These are phyloP conservation scores for Hypomyces rosellus DNA, from an alignment of 2,329 filamentous ascomycete genomes.

Conservation along the genomic window DNA sequence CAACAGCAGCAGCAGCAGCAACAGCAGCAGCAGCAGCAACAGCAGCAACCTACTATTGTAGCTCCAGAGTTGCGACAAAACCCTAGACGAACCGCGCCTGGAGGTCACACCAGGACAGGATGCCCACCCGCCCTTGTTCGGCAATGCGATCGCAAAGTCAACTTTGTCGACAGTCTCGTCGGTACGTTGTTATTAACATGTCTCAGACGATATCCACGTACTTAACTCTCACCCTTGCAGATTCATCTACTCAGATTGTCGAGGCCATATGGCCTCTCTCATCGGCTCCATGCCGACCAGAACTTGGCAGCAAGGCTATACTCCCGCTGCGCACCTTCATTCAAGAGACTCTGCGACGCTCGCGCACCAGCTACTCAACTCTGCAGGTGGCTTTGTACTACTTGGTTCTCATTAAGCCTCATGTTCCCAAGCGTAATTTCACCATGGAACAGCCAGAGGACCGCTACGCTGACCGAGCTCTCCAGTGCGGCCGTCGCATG, in stretches of 20 bases:
- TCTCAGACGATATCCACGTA: conserved; percentile 14
- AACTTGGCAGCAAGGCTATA: conserved; percentile 67
- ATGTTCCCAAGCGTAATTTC: conserved; percentile 77
- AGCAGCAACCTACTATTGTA: conserved; percentile 29
- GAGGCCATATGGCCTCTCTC: conserved; percentile 96
- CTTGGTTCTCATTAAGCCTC: conserved; percentile 84
- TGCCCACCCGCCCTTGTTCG: conserved; percentile 71
- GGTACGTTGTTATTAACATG: conserved; percentile 60
- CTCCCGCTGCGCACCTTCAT: conserved; percentile 92
- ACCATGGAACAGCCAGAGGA: conserved; percentile 79
- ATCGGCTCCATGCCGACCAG: conserved; percentile 68
- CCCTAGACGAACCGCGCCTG: conserved; percentile 50
- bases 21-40: conserved; percentile 16
- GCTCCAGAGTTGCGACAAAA: conserved; percentile 60
- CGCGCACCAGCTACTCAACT: conserved; percentile 94
- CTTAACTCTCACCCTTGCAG: conserved; percentile 46
- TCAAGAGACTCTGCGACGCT: conserved; percentile 91
- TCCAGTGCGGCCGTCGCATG: conserved; percentile 96
- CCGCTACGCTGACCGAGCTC: conserved; percentile 63
- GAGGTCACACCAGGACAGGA: conserved; percentile 49
- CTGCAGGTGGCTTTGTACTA: conserved; percentile 96
- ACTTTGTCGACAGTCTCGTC: conserved; percentile 94
- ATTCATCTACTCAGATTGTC: conserved; percentile 95
- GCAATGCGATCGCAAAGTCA: conserved; percentile 86
- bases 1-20: conserved; percentile 4